Base-by-base conservation (phyloP, 2,329 filamentous ascomycete genomes). In the Diaporthe amygdali region DNA sequence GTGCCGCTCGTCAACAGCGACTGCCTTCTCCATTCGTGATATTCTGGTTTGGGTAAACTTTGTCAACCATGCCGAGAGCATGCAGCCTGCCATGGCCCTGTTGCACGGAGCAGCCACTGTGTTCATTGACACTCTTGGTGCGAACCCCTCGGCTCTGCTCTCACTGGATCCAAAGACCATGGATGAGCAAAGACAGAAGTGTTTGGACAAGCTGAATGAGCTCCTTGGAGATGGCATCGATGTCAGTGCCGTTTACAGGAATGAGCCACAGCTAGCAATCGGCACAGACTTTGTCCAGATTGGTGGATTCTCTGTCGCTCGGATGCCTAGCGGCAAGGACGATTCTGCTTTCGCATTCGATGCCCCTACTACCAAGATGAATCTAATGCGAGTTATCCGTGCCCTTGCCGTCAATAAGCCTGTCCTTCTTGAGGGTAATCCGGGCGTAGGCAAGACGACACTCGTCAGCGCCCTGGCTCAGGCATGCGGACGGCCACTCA, bases 391-490 rank as follows among this genome's bases (percentile, higher is more conserved):
- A 79, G 92, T 99, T 39, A 89, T 97, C 69, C 91, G 96, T 73
- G 97, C 96, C 17, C 85, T 99, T 72, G 95, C 97, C 77, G 90
- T 97, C 68, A 87, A 90, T 66, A 98, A 98, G 79, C 96, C 96
- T 3, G 96, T 99, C 68, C 87, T 99, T 8, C 88, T 99, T 3
- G 96, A 99, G 83, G 96, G 97, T 44, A 98, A 94, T 76, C 96
- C 96, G n/a, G 96, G 96, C 79, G 96, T 99, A 27, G 96, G 96
- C 69, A 99, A 99, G 84, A 99, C 96, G 0, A 97, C 96, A 1
- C 87, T 99, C 17, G 91, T 99, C 27, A 92, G 93, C 55, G 95
- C 96, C 0, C 85, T 99, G 55, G 93, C 97, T 1, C 89, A 89
- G 75, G 91, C 92, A 5, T 93, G 94, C 74, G 94, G 95, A 6